Conservation (phyloP, 805 yeast genomes). For the Wickerhamiella sorbophila region DNA sequence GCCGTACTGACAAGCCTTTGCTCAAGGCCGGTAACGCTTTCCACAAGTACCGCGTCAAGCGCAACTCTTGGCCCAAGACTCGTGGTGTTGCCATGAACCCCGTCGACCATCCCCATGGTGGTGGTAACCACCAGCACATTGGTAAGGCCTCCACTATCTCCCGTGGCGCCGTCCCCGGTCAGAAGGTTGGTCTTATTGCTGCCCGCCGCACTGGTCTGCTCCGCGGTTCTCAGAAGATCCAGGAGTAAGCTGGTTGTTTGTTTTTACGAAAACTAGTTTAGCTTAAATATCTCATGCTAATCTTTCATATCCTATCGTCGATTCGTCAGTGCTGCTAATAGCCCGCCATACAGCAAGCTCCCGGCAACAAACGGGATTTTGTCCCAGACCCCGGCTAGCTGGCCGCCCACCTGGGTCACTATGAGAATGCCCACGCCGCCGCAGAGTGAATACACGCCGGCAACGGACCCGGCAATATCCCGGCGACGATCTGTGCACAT, state of each 20-base stretch:
- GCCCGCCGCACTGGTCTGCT: constrained; percentile 99
- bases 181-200: constrained; percentile 99
- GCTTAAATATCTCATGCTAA: constrained; percentile 3
- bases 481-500: constrained; percentile 35
- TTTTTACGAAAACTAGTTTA: constrained; percentile 2
- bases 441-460: constrained; percentile 53
- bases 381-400: constrained; percentile 40
- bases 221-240: constrained; percentile 97
- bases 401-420: constrained; percentile 48
- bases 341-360: constrained; percentile 27
- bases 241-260: constrained; percentile 37
- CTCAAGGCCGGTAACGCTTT: constrained; percentile 99
- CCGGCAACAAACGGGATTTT: constrained; percentile 46
- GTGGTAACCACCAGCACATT: constrained; percentile 99
- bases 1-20: constrained; percentile 99
- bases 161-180: constrained; percentile 99
- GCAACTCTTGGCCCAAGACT: constrained; percentile 99
- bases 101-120: constrained; percentile 99
- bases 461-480: constrained; percentile 43
- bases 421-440: constrained; percentile 57
- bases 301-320: too few species aligned
- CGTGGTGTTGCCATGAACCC: constrained; percentile 99
- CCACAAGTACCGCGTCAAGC: constrained; percentile 99
- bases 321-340: constrained; percentile 1
- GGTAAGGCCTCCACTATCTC: constrained; percentile 99